These are phyloP conservation scores for Saururus chinensis DNA, from an alignment of 164 flowering plant species.

Conservation along the genomic window DNA sequence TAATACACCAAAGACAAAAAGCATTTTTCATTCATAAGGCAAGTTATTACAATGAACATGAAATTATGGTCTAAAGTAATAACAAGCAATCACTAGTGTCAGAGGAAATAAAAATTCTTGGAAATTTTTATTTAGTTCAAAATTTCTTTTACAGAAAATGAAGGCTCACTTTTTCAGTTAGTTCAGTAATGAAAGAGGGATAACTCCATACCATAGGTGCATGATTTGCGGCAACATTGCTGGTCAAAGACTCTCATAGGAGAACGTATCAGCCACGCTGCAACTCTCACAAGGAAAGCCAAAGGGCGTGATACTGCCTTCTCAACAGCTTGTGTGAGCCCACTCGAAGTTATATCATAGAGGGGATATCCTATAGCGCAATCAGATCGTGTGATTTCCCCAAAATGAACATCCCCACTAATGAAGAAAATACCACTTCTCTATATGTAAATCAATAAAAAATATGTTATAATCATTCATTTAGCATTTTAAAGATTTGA, in stretches of 20 bases:
- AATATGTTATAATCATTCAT: no score
- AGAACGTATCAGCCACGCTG: slow-evolving; percentile 50
- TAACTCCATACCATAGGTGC: slow-evolving; percentile 45
- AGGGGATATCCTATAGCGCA: slow-evolving; percentile 58
- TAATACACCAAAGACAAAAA: neutral
- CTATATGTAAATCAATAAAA: slow-evolving; percentile 14
- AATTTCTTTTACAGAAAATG: neutral
- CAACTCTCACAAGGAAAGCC: slow-evolving; percentile 37
- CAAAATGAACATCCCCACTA: slow-evolving; percentile 86
- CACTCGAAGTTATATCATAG: slow-evolving; percentile 70
- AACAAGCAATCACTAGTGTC: no score
- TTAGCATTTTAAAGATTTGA: no score
- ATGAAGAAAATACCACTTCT: slow-evolving; percentile 66
- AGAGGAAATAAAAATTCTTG: neutral
- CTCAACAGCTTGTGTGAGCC: slow-evolving; percentile 73
- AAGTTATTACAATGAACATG: neutral
- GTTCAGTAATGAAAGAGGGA: neutral
- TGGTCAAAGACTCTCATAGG: slow-evolving; percentile 48
- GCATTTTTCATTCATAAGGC: neutral
- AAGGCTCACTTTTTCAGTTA: neutral
- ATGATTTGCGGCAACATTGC: slow-evolving; percentile 50
- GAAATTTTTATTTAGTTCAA: no score
- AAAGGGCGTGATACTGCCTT: slow-evolving; percentile 36
- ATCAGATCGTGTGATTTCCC: slow-evolving; percentile 58
- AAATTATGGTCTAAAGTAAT: neutral